These are phyloP conservation scores for Colletotrichum sp. DNA, from an alignment of 2,329 filamentous ascomycete species.

Conservation along the genomic window DNA sequence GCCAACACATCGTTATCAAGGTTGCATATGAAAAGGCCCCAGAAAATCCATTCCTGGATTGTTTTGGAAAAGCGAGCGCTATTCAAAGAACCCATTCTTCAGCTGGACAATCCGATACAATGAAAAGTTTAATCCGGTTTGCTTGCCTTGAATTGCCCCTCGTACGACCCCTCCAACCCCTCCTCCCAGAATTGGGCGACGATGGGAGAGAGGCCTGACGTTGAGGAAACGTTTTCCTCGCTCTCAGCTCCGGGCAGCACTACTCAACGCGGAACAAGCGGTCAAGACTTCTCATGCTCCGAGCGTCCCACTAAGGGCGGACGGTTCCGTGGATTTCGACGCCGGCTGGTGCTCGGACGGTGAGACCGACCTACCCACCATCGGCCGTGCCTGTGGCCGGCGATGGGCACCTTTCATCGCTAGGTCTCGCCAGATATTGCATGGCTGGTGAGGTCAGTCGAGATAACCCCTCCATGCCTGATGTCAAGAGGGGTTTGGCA, in stretches of 20 bases:
- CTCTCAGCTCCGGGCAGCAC: background rate
- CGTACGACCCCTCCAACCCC: background rate
- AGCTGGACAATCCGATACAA: background rate
- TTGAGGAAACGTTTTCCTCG: background rate
- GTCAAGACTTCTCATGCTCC: constrained; percentile 5
- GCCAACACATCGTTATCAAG: constrained; percentile 9
- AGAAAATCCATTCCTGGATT: background rate
- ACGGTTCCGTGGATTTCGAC: constrained; percentile 2
- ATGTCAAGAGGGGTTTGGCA: background rate
- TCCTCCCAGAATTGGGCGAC: background rate
- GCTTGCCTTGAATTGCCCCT: background rate
- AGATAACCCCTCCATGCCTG: background rate
- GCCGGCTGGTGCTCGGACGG: background rate
- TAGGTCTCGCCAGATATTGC: background rate
- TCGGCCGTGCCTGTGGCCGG: background rate
- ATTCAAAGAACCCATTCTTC: background rate
- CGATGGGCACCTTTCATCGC: background rate
- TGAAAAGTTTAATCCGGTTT: background rate
- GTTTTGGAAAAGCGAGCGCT: background rate
- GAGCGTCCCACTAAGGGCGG: constrained; percentile 9
- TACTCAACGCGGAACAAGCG: constrained; percentile 7
- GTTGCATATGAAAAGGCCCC: background rate
- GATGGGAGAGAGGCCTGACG: background rate
- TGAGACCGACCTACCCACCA: background rate
- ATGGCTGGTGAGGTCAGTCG: background rate